Conservation (phyloP, 352 stramenopile genomes). For the Phytophthora litchii region DNA sequence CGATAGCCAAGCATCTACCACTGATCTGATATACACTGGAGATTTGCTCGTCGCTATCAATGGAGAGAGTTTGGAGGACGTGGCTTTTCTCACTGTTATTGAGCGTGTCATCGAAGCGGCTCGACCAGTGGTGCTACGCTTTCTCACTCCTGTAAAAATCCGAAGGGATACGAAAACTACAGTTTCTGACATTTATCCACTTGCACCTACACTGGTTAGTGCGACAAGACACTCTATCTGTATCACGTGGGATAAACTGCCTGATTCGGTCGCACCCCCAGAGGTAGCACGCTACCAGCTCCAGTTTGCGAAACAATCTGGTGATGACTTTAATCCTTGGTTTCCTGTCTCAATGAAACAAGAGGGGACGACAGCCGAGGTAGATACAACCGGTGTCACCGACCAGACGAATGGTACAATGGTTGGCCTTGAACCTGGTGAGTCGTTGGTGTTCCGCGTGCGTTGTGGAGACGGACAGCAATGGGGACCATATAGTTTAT, state of each 20-base stretch:
- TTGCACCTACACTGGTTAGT: conserved; percentile 70
- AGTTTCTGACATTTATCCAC: conserved; percentile 60
- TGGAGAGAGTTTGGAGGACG: conserved; percentile 60
- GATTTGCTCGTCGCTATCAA: conserved; percentile 83
- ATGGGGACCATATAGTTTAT: conserved; percentile 74
- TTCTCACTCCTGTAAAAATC: conserved; percentile 57
- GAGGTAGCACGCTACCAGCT: conserved; percentile 55
- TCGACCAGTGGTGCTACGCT: conserved; percentile 70
- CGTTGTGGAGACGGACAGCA: conserved; percentile 59
- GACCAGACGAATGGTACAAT: conserved; percentile 67
- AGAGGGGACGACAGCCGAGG: conserved; percentile 38
- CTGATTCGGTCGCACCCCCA: conserved; percentile 16
- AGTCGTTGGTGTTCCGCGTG: conserved; percentile 68
- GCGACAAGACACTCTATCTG: conserved; percentile 64
- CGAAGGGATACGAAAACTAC: conserved; percentile 43
- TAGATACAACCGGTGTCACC: conserved; percentile 52
- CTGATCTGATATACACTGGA: conserved; percentile 63
- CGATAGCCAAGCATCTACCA: conserved; percentile 77
- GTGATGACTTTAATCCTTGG: conserved; percentile 67
- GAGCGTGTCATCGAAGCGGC: conserved; percentile 76
- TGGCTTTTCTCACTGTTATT: conserved; percentile 77
- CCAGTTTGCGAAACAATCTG: conserved; percentile 67
- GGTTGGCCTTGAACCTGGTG: conserved; percentile 58
- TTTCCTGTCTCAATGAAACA: conserved; percentile 59
- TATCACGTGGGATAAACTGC: conserved; percentile 65